A percentile compares a stretch with the other conserved stretches of the same genome.
phyloP scores from a whole-genome alignment of 2,329 filamentous ascomycete genomes.

The Camillea tinctor region DNA sequence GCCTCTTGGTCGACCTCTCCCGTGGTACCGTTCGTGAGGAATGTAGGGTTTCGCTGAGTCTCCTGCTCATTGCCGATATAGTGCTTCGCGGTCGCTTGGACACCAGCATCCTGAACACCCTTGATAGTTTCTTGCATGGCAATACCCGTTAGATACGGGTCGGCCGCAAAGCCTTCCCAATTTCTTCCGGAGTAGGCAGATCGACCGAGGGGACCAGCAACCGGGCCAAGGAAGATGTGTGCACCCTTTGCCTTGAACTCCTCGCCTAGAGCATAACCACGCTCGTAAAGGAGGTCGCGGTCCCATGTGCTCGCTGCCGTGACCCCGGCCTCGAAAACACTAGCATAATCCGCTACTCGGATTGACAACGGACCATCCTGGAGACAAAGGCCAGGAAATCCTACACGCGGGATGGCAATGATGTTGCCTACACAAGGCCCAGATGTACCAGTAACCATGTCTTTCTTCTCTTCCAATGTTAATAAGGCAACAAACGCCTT shows the following conservation, averaged over 20 bases:
- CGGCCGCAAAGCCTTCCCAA: constrained; percentile 64
- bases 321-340: constrained; percentile 7
- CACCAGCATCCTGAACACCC: constrained; percentile 36
- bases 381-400: constrained; percentile 37
- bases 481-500: constrained; percentile 24
- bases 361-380: constrained; percentile 37
- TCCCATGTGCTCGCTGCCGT: constrained; percentile 4
- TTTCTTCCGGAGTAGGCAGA: constrained; percentile 55
- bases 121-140: constrained; percentile 51
- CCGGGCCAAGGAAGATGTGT: constrained; percentile 59
- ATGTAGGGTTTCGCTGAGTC: constrained; percentile 44
- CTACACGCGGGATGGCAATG: constrained; percentile 13
- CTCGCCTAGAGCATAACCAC: constrained; percentile 38
- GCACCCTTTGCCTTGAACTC: constrained; percentile 73
- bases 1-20: constrained; percentile 34
- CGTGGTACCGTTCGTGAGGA: background rate
- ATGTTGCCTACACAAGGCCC: constrained; percentile 8
- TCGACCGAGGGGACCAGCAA: constrained; percentile 43
- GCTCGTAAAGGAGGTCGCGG: constrained; percentile 1
- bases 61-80: constrained; percentile 68
- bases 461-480: constrained; percentile 17
- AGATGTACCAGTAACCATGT: constrained; percentile 17
- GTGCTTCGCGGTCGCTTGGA: constrained; percentile 45
- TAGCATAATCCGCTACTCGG: constrained; percentile 40
- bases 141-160: constrained; percentile 57